phyloP scores from a whole-genome alignment of 352 stramenopile species.

The Ophiocytium majus region DNA sequence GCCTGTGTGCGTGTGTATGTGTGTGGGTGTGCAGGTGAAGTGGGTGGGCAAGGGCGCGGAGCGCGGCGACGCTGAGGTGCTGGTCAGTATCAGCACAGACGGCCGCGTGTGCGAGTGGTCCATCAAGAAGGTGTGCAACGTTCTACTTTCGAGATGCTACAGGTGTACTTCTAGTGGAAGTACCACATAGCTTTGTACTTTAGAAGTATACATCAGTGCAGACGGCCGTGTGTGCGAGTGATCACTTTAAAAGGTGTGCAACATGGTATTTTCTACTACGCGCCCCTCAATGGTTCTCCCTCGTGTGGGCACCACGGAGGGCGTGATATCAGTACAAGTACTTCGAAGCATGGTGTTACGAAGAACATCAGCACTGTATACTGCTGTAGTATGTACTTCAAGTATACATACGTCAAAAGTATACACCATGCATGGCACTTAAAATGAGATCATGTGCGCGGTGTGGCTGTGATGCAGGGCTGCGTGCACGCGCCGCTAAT shows the following conservation, averaged over 20 bases:
- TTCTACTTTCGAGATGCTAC: too few relatives aligned
- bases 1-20: too few relatives aligned
- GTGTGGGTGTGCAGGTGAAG: conserved; percentile 68
- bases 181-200: too few relatives aligned
- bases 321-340: conserved; percentile 84
- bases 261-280: too few relatives aligned
- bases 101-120: conserved; percentile 85
- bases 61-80: conserved; percentile 66
- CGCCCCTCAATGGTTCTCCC: conserved; percentile 5
- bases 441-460: too few relatives aligned
- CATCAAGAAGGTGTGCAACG: conserved; percentile 82
- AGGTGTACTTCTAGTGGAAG: too few relatives aligned
- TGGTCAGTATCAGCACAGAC: conserved; percentile 83
- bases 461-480: too few relatives aligned
- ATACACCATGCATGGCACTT: too few relatives aligned
- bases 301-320: conserved; percentile 65
- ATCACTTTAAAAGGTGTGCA: conserved; percentile 84
- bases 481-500: conserved; percentile 16
- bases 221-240: conserved; percentile 84
- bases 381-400: too few relatives aligned
- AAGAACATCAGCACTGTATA: too few relatives aligned
- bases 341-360: too few relatives aligned
- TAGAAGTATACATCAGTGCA: conserved; percentile 81
- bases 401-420: too few relatives aligned
- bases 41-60: conserved; percentile 81